These are phyloP conservation scores for Combretum micranthum DNA, from an alignment of 345 rosid genomes.

Conservation along the genomic window DNA sequence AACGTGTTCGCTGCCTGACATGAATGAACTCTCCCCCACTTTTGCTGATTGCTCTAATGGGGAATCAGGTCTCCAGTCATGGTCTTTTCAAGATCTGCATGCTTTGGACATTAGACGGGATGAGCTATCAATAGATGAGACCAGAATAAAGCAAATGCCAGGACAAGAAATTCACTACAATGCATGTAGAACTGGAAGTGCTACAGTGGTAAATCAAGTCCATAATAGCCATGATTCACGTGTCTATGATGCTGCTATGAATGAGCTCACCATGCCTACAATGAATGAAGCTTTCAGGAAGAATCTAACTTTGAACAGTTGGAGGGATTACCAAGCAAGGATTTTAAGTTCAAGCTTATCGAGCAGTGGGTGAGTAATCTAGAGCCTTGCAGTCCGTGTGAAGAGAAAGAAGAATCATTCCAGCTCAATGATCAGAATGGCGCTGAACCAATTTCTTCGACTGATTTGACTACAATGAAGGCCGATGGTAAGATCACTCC, in stretches of 20 bases:
- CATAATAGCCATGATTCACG: slow-evolving; percentile 42
- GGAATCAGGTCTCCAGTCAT: slow-evolving; percentile 29
- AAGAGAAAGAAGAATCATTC: slow-evolving; percentile 39
- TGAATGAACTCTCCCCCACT: slow-evolving; percentile 19
- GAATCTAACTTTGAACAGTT: slow-evolving; percentile 30
- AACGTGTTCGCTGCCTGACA: slow-evolving; percentile 53
- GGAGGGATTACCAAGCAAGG: slow-evolving; percentile 43
- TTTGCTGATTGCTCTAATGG: slow-evolving; percentile 30
- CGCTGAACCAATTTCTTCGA: slow-evolving; percentile 23
- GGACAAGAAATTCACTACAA: slow-evolving; percentile 27
- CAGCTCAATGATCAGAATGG: slow-evolving; percentile 24
- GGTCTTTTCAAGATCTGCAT: slow-evolving; percentile 57
- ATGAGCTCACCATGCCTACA: slow-evolving; percentile 69
- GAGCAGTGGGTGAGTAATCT: slow-evolving; percentile 85
- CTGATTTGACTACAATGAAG: slow-evolving; percentile 31
- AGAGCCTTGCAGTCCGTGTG: slow-evolving; percentile 49
- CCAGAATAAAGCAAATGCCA: slow-evolving; percentile 17
- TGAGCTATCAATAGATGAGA: slow-evolving; percentile 31
- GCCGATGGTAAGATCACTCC: slow-evolving; percentile 48
- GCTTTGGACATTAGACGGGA: slow-evolving; percentile 25
- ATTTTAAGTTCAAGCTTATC: slow-evolving; percentile 68
- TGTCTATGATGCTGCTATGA: slow-evolving; percentile 47
- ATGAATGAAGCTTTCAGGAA: slow-evolving; percentile 41
- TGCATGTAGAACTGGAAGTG: slow-evolving; percentile 20
- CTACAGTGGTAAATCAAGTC: slow-evolving; percentile 27